Base-by-base conservation (phyloP, 176 grass and related monocot species). In the Raddia guianensis region DNA sequence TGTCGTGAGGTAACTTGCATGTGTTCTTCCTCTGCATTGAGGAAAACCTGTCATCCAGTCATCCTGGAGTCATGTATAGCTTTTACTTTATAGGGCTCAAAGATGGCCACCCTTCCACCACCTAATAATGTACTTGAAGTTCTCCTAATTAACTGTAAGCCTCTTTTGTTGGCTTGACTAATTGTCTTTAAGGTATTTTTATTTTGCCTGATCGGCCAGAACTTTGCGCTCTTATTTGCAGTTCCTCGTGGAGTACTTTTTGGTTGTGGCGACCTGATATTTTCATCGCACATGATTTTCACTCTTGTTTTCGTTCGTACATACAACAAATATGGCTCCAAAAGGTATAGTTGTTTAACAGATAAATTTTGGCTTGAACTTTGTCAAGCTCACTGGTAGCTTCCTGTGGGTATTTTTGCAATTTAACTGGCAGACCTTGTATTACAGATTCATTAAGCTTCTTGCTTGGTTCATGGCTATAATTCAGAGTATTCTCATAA, bases 201-300 rank as follows among this genome's bases (percentile, higher is more conserved):
- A 27, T 43, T 71, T 48, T 15, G 2, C 33, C 82, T 86, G 19
- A 86, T 10, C 12, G 13, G 62, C 12, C 19, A 13, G 12, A 49
- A 47, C 2, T 66, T 79, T 45, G 11, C 55, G 49, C 61, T 48
- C 1, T 73, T 12, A n/a, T 50, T 87, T 91, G 58, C 88, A 99
- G 97, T 99, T 95, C 97, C 97, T 50, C 81, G 47, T 55, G 97
- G 97, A 80, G 83, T 94, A 12, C 81, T 96, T 61, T 93, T 84
- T 85, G 93, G 97, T 35, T 99, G 97, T 57, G 97, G 97, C 9
- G 97, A 99, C 87, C 80, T 99, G 52, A 99, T 99, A 91, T 99
- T 99, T 79, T 99, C 97, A 33, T 96, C 97, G 47, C 97, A 99
- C 76, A 99, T 99, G 97, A 99, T 99, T 86, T 99, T 99, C 74